These are phyloP conservation scores for Cenococcum geophilum DNA, from an alignment of 495 filamentous ascomycete genomes.

Conservation along the genomic window DNA sequence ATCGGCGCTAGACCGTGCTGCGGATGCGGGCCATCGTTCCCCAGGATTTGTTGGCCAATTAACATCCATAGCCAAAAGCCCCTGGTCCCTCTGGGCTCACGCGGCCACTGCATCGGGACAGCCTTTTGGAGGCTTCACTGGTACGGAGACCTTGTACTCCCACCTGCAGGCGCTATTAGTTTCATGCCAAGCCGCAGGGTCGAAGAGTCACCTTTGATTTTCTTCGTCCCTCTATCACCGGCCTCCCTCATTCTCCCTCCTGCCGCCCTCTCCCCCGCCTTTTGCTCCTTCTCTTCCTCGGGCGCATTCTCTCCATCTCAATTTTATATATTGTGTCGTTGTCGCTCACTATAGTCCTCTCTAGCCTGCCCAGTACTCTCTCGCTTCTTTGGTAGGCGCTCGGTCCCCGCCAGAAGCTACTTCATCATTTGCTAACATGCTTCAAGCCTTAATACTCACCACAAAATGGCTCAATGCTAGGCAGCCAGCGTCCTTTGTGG, in stretches of 20 bases:
- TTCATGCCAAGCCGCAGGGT: not conserved
- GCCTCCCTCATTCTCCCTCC: conserved; percentile 1
- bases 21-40: conserved; percentile 1
- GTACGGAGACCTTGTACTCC: not conserved
- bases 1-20: not conserved
- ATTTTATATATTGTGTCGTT: conserved; percentile 9
- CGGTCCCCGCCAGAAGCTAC: conserved; percentile 8
- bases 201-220: conserved; percentile 23
- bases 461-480: conserved; percentile 22
- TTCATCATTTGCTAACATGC: conserved; percentile 11
- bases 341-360: not conserved
- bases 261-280: not conserved
- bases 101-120: not conserved
- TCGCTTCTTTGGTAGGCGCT: conserved; percentile 17
- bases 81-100: not conserved
- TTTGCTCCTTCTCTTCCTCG: not conserved
- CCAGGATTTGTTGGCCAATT: not conserved
- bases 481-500: conserved; percentile 13
- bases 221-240: conserved; percentile 12
- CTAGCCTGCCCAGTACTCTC: not conserved
- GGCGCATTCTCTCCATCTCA: not conserved
- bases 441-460: conserved; percentile 7
- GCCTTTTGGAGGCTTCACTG: not conserved
- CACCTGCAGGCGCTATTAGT: not conserved
- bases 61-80: not conserved